Percentiles rank a stretch among this genome's conserved stretches.
Conservation (phyloP, 2,329 filamentous ascomycete genomes). For the Didymella lethalis region DNA sequence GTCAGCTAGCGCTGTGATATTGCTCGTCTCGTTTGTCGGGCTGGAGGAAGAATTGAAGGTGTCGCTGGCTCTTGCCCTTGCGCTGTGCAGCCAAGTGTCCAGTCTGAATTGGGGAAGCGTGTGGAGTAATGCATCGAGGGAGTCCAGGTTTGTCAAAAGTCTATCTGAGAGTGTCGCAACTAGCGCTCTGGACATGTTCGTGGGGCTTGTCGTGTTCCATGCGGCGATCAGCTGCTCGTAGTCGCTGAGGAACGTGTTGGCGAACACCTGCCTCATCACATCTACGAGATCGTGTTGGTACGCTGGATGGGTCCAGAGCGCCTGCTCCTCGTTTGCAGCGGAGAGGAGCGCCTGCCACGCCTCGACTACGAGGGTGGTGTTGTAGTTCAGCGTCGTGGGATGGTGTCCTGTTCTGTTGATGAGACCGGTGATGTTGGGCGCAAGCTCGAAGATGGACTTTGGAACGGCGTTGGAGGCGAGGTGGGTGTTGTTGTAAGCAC, state of each 20-base stretch:
- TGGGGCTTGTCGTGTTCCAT: background rate
- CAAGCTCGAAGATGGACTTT: slow-evolving; percentile 39
- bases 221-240: background rate
- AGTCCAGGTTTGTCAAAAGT: background rate
- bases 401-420: slow-evolving; percentile 53
- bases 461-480: background rate
- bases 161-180: background rate
- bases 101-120: background rate
- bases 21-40: background rate
- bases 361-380: slow-evolving; percentile 48
- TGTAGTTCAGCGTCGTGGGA: slow-evolving; percentile 55
- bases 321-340: background rate
- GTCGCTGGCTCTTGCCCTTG: background rate
- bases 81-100: background rate
- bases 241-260: background rate
- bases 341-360: slow-evolving; percentile 46
- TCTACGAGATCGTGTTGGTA: background rate
- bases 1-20: background rate
- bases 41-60: background rate
- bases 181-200: background rate
- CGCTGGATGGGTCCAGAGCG: background rate
- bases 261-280: background rate
- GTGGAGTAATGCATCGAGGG: background rate
- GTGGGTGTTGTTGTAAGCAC: background rate
- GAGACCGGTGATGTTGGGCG: slow-evolving; percentile 54